Evolutionary conservation across 306 rosid species (phyloP), one percentile per base, ranked within the genome.

Genomic region (Vachellia collinsii): DNA sequence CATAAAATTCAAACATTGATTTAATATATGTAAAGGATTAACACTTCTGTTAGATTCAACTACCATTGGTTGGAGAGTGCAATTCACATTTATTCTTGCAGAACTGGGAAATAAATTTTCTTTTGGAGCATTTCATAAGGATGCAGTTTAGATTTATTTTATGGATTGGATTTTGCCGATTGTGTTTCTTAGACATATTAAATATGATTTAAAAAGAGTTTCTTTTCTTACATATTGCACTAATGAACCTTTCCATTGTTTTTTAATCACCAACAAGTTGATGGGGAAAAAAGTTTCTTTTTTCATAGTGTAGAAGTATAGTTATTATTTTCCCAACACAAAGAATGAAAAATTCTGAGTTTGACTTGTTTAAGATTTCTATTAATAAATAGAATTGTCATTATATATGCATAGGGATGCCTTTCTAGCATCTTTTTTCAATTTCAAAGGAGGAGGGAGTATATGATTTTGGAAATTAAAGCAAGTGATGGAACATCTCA

Each of bases 381-480:
- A 58, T 58, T 58, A 22, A 10, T 10, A 58, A 58, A 58, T 8
- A 8, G 23, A 10, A 10, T 58, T 58, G 54, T 72, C 25, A 39
- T 8, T 70, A 29, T 29, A 29, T 29, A 34, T 69, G 74, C 11
- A 68, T 11, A 38, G 14, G 17, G 39, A 70, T 75, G 81, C 25
- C 70, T 43, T 69, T 77, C 36, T 46, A 58, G 17, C 62, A 41
- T 66, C 25, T 51, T 66, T 74, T 83, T 29, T 29, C 34, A 29
- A 29, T 29, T 29, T 69, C 11, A 20, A 56, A 42, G 43, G 22
- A 38, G 23, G 47, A 71, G 74, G 58, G 77, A 76, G 37, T 46
- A 61, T 11, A 53, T 51, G 1, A 22, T 51, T 51, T 72, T 20
- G 64, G n/a, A n/a, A n/a, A n/a, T n/a, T 61, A 44, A 79, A 46